Percentiles rank a stretch among this genome's conserved stretches.
These are phyloP conservation scores for Mycena filopes DNA, from an alignment of 768 basidiomycete genomes.

Conservation along the genomic window DNA sequence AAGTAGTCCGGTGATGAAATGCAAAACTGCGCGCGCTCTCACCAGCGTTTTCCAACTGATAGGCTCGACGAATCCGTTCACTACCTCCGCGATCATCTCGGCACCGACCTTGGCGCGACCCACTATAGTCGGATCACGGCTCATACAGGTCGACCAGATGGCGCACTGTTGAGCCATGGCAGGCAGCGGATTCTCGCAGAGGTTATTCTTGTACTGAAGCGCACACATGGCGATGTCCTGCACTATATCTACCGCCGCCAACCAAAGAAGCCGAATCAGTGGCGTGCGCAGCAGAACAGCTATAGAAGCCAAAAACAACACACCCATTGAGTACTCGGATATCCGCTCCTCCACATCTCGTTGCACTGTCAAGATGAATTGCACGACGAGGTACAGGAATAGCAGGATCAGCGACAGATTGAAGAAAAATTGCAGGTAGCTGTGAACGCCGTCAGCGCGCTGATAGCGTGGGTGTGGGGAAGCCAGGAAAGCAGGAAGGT, in stretches of 20 bases:
- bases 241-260: conserved; percentile 72
- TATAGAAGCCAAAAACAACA: conserved; percentile 39
- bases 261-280: conserved; percentile 32
- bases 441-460: conserved; percentile 39
- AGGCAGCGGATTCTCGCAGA: conserved; percentile 85
- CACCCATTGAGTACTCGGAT: conserved; percentile 89
- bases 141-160: conserved; percentile 95
- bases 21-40: conserved; percentile 41
- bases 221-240: conserved; percentile 94
- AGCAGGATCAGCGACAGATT: conserved; percentile 86
- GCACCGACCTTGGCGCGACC: conserved; percentile 92
- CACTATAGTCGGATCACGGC: conserved; percentile 89
- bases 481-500: no score
- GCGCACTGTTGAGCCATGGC: conserved; percentile 89
- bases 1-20: conserved; percentile 9
- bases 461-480: conserved; percentile 7
- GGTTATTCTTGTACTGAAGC: conserved; percentile 81
- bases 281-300: conserved; percentile 29
- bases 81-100: conserved; percentile 94
- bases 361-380: conserved; percentile 91
- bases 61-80: conserved; percentile 96
- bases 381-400: conserved; percentile 85
- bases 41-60: conserved; percentile 98
- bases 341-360: conserved; percentile 90
- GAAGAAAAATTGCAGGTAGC: conserved; percentile 95